phyloP scores from a whole-genome alignment of 208 protist genomes.

The Kentomonas sorsogonicus region DNA sequence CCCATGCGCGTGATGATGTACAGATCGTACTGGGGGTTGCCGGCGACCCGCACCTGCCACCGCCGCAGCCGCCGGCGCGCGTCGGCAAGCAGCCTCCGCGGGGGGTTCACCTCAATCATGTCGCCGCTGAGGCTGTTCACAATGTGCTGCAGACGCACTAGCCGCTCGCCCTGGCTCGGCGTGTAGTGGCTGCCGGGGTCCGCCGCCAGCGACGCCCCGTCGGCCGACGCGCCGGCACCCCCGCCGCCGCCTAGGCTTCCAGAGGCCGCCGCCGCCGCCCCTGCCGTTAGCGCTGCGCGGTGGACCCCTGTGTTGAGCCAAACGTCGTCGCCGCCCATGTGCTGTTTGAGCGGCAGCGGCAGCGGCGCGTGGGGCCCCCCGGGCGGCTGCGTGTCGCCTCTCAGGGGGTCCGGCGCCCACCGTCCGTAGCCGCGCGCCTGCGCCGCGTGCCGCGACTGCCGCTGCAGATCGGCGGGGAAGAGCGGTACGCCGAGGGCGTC shows the following conservation, averaged over 20 bases:
- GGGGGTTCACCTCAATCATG: slow-evolving; percentile 62
- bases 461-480: slow-evolving; percentile 39
- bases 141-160: slow-evolving; percentile 51
- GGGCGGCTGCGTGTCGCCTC: slow-evolving; percentile 15
- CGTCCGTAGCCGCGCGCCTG: slow-evolving; percentile 58
- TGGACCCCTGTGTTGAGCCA: no score
- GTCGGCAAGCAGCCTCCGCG: slow-evolving; percentile 40
- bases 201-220: slow-evolving; percentile 47
- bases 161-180: slow-evolving; percentile 47
- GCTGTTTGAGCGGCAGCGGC: slow-evolving; percentile 70
- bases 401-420: slow-evolving; percentile 53
- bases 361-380: slow-evolving; percentile 35
- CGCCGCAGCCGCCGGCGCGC: slow-evolving; percentile 32
- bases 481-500: slow-evolving; percentile 56
- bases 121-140: slow-evolving; percentile 36
- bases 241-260: no score
- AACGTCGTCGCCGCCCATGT: slow-evolving; percentile 60
- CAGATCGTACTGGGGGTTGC: slow-evolving; percentile 51
- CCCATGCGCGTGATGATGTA: slow-evolving; percentile 72
- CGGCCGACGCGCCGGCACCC: no score
- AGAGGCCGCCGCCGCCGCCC: no score
- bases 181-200: slow-evolving; percentile 16
- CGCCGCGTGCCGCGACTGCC: slow-evolving; percentile 56
- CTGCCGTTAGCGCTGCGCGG: no score
- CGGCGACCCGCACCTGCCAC: slow-evolving; percentile 61